These are phyloP conservation scores for Murraya paniculata DNA, from an alignment of 345 rosid genomes.

Conservation along the genomic window DNA sequence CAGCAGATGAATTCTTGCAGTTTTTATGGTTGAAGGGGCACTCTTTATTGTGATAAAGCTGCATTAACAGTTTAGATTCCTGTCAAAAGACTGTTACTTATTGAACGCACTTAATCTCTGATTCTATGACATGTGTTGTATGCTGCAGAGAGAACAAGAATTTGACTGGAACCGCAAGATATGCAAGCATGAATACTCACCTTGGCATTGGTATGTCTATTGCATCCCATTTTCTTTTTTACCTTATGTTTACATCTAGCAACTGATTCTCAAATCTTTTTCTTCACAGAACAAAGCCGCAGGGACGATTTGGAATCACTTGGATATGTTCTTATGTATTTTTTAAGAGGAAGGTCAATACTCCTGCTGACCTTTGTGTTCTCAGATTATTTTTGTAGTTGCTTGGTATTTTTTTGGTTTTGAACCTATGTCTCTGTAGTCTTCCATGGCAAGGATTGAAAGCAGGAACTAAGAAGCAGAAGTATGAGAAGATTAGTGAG, in stretches of 20 bases:
- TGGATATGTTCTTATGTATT: constrained; percentile 92
- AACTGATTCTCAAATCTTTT: not conserved
- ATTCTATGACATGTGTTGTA: not conserved
- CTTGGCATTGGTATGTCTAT: constrained; percentile 72
- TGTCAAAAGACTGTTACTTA: not conserved
- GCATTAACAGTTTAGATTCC: not conserved
- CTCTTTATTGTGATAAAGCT: not conserved
- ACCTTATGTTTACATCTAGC: not conserved
- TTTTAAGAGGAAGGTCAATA: constrained; percentile 76
- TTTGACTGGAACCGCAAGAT: constrained; percentile 92
- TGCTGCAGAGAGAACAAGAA: constrained; percentile 83
- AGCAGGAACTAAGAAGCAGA: constrained; percentile 91
- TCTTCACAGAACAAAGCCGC: constrained; percentile 80
- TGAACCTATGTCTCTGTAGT: constrained; percentile 35
- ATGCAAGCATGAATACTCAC: constrained; percentile 97
- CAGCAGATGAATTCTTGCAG: not conserved
- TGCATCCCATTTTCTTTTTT: constrained; percentile 7
- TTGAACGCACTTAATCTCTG: not conserved
- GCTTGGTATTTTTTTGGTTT: constrained; percentile 16
- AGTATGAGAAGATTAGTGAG: constrained; percentile 90
- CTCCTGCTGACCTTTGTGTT: constrained; percentile 11
- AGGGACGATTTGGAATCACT: constrained; percentile 96
- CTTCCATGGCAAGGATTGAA: constrained; percentile 97
- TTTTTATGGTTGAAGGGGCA: not conserved
- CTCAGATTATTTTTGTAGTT: not conserved